A percentile compares a stretch with the other conserved stretches of the same genome.
Evolutionary conservation across 2,329 filamentous ascomycete species (phyloP).

Genomic region (Claviceps citrina): DNA sequence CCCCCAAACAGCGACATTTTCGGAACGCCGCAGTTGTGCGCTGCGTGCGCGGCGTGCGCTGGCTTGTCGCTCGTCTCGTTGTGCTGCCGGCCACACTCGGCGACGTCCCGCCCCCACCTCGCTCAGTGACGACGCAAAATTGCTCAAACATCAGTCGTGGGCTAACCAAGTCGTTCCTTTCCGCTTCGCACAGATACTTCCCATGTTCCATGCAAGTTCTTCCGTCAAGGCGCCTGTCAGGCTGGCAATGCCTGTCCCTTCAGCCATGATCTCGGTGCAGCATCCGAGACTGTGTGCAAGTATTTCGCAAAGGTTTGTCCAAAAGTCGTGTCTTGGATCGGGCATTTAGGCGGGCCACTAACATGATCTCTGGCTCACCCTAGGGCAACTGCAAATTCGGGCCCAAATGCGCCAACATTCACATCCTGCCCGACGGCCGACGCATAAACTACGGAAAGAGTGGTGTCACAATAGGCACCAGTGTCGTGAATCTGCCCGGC

Average conservation of each 20-base stretch:
- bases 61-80: too few relatives aligned
- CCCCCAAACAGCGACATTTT: neutral
- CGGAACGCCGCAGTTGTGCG: too few relatives aligned
- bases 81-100: neutral
- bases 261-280: slow-evolving; percentile 75
- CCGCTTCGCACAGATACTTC: slow-evolving; percentile 55
- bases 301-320: slow-evolving; percentile 85
- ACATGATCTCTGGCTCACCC: neutral
- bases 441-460: slow-evolving; percentile 70
- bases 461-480: slow-evolving; percentile 47
- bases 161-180: neutral
- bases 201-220: slow-evolving; percentile 99
- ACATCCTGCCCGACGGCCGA: slow-evolving; percentile 84
- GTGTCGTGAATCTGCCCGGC: slow-evolving; percentile 45
- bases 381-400: slow-evolving; percentile 99
- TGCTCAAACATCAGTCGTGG: neutral
- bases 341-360: neutral
- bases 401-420: slow-evolving; percentile 90
- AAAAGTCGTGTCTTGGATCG: too few relatives aligned
- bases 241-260: slow-evolving; percentile 93
- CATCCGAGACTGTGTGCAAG: slow-evolving; percentile 85
- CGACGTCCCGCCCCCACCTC: slow-evolving; percentile 6
- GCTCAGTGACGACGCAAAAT: too few relatives aligned
- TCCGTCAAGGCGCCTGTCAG: slow-evolving; percentile 87
- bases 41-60: neutral